A percentile compares a stretch with the other conserved stretches of the same genome.
Conservation (phyloP, 176 grass and related monocot species). For the Coix lacrymajobi region DNA sequence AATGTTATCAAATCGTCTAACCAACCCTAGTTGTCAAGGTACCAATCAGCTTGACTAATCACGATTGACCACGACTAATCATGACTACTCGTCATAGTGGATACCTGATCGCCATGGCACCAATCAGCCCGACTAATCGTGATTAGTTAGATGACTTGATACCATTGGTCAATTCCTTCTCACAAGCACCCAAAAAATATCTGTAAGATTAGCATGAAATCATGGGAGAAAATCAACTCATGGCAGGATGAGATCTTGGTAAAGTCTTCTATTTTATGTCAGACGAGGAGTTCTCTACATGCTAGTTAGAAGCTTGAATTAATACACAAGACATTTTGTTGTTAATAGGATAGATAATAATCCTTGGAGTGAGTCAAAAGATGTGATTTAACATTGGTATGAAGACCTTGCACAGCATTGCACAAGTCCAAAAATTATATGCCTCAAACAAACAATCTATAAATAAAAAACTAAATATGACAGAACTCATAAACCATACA, state of each 20-base stretch:
- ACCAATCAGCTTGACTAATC: too few species aligned
- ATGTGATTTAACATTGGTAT: neutral
- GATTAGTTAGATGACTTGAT: too few species aligned
- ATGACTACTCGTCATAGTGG: too few species aligned
- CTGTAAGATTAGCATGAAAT: neutral
- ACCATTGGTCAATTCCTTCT: neutral
- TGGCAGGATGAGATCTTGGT: neutral
- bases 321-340: neutral
- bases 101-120: too few species aligned
- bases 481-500: neutral
- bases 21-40: too few species aligned
- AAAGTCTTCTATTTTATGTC: neutral
- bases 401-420: neutral
- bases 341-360: neutral
- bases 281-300: neutral
- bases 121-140: too few species aligned
- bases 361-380: neutral
- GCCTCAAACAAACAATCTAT: neutral
- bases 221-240: neutral
- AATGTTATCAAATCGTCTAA: too few species aligned
- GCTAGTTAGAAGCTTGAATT: neutral
- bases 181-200: neutral
- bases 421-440: neutral
- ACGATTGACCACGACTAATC: too few species aligned
- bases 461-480: too few species aligned